Conservation (phyloP, 352 stramenopile species). For the Peronosclerospora sorghi region DNA sequence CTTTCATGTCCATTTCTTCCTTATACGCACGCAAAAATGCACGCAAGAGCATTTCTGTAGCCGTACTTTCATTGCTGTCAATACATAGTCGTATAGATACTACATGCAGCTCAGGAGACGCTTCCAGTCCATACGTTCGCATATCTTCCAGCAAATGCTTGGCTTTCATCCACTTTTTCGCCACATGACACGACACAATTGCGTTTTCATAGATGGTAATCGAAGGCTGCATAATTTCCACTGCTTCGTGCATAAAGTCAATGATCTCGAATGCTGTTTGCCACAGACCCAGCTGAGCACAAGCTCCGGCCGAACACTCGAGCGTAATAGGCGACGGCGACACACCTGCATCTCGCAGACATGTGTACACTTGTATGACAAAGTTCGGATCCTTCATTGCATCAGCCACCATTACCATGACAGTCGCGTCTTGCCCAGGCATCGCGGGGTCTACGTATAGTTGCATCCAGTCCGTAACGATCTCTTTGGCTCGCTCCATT, state of each 20-base stretch:
- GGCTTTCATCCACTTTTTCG: constrained; percentile 53
- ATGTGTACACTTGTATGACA: constrained; percentile 48
- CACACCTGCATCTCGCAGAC: constrained; percentile 40
- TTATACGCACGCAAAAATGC: constrained; percentile 31
- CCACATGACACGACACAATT: constrained; percentile 37
- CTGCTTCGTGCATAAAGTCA: constrained; percentile 52
- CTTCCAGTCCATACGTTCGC: constrained; percentile 36
- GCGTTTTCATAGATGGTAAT: constrained; percentile 63
- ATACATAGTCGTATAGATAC: constrained; percentile 44
- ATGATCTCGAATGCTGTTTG: constrained; percentile 45
- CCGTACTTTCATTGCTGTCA: constrained; percentile 36
- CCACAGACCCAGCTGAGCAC: constrained; percentile 42
- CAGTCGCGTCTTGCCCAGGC: constrained; percentile 57
- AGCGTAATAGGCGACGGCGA: constrained; percentile 57
- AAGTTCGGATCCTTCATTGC: constrained; percentile 43
- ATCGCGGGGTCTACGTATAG: constrained; percentile 53
- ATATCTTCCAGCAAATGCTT: constrained; percentile 66
- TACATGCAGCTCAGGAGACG: constrained; percentile 39
- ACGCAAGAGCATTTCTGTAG: constrained; percentile 31
- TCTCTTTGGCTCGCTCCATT: constrained; percentile 24
- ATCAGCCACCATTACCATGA: constrained; percentile 72
- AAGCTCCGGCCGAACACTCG: constrained; percentile 49
- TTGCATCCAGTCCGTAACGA: constrained; percentile 41
- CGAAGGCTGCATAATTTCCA: constrained; percentile 63
- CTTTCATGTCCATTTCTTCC: constrained; percentile 23